A percentile compares a stretch with the other conserved stretches of the same genome.
These are phyloP conservation scores for Citrus unshiu DNA, from an alignment of 345 rosid genomes.

Conservation along the genomic window DNA sequence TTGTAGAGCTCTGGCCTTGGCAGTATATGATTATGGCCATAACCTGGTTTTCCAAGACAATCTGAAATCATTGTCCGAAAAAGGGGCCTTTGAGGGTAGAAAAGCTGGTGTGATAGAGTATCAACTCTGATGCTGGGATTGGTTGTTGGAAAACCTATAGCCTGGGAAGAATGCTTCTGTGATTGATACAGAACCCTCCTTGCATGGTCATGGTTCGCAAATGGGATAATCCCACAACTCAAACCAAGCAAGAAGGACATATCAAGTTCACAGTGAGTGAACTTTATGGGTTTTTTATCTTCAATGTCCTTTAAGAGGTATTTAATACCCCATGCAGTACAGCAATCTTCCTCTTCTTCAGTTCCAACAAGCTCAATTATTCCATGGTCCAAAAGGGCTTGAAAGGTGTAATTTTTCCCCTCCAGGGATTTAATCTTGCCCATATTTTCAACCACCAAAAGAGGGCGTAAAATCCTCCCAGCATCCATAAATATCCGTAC, in stretches of 20 bases:
- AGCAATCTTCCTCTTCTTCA: slow-evolving; percentile 94
- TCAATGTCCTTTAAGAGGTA: slow-evolving; percentile 43
- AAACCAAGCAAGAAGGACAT: slow-evolving; percentile 79
- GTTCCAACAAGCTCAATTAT: slow-evolving; percentile 72
- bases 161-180: slow-evolving; percentile 90
- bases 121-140: slow-evolving; percentile 84
- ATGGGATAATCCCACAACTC: slow-evolving; percentile 85
- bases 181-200: slow-evolving; percentile 88
- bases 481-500: slow-evolving; percentile 78
- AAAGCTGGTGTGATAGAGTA: slow-evolving; percentile 69
- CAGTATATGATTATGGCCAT: slow-evolving; percentile 28
- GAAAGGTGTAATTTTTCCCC: slow-evolving; percentile 45
- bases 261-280: slow-evolving; percentile 85
- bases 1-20: slow-evolving; percentile 68
- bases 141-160: slow-evolving; percentile 84
- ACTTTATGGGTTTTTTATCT: slow-evolving; percentile 32
- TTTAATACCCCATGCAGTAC: slow-evolving; percentile 63
- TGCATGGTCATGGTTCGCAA: slow-evolving; percentile 89
- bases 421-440: slow-evolving; percentile 44
- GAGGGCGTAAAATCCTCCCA: slow-evolving; percentile 92
- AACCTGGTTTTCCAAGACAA: slow-evolving; percentile 56
- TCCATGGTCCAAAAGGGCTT: slow-evolving; percentile 63
- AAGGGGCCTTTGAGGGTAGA: slow-evolving; percentile 90
- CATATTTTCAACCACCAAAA: slow-evolving; percentile 69
- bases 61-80: slow-evolving; percentile 78